A percentile compares a stretch with the other conserved stretches of the same genome.
Conservation (phyloP, 2,329 filamentous ascomycete genomes). For the Fonsecaea monophora region DNA sequence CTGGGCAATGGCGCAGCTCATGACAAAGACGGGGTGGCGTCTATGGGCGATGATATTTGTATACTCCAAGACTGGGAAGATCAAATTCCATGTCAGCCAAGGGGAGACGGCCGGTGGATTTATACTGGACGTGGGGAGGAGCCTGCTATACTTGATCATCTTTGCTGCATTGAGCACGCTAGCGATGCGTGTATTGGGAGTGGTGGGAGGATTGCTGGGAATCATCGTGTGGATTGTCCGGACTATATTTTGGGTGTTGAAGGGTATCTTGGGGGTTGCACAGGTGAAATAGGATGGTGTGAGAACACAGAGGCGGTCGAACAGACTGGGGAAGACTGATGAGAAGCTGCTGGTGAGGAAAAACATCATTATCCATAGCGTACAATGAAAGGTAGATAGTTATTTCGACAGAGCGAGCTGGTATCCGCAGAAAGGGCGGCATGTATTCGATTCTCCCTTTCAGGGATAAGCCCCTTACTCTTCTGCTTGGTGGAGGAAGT, state of each 20-base stretch:
- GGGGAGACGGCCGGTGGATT: constrained; percentile 31
- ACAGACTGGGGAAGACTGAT: not conserved
- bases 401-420: not conserved
- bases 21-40: constrained; percentile 29
- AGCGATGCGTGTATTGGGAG: constrained; percentile 25
- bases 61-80: constrained; percentile 38
- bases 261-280: constrained; percentile 29
- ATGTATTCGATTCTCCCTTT: no score
- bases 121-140: constrained; percentile 33
- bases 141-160: constrained; percentile 34
- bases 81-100: constrained; percentile 28
- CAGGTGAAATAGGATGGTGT: constrained; percentile 6
- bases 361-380: not conserved
- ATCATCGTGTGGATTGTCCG: constrained; percentile 30
- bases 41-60: constrained; percentile 35
- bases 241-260: constrained; percentile 33
- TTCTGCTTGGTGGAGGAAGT: no score
- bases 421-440: not conserved
- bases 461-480: no score
- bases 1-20: constrained; percentile 36
- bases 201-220: constrained; percentile 24
- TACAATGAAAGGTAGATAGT: not conserved
- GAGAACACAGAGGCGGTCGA: not conserved
- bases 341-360: not conserved
- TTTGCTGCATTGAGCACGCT: constrained; percentile 32